These are phyloP conservation scores for Cladosporium phlei DNA, from an alignment of 2,329 filamentous ascomycete genomes.

Conservation along the genomic window DNA sequence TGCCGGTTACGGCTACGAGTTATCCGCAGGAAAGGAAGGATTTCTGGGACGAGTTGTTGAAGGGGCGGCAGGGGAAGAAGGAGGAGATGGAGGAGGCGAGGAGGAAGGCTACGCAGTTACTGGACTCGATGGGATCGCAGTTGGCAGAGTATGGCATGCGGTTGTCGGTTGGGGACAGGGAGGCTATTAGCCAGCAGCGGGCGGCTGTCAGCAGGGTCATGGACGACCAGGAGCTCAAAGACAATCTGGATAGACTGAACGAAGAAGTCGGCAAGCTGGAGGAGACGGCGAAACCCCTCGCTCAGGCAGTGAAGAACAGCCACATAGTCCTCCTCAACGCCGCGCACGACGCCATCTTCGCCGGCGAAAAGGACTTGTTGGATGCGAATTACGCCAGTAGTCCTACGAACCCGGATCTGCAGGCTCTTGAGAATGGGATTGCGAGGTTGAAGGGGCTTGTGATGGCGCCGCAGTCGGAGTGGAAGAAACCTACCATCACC, in stretches of 20 bases:
- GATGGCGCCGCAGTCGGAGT: constrained; percentile 29
- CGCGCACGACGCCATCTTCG: constrained; percentile 35
- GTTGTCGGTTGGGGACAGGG: constrained; percentile 22
- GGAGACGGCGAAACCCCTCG: constrained; percentile 23
- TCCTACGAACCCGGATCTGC: constrained; percentile 18
- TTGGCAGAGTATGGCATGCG: constrained; percentile 29
- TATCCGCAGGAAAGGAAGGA: constrained; percentile 35
- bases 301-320: constrained; percentile 20
- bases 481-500: constrained; percentile 29
- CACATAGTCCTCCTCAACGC: constrained; percentile 29
- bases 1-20: constrained; percentile 34
- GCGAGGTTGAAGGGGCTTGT: constrained; percentile 28
- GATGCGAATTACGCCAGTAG: constrained; percentile 15
- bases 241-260: constrained; percentile 22
- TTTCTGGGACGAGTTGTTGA: constrained; percentile 32
- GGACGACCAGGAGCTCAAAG: constrained; percentile 19
- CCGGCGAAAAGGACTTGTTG: constrained; percentile 31
- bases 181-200: constrained; percentile 24
- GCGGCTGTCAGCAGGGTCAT: constrained; percentile 26
- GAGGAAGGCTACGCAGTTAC: constrained; percentile 22
- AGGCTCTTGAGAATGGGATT: constrained; percentile 23
- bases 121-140: constrained; percentile 23
- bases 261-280: constrained; percentile 20
- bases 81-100: constrained; percentile 20
- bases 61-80: constrained; percentile 22